A percentile compares a stretch with the other conserved stretches of the same genome.
Evolutionary conservation across 306 rosid species (phyloP).

Genomic region (Macrotyloma uniflorum): DNA sequence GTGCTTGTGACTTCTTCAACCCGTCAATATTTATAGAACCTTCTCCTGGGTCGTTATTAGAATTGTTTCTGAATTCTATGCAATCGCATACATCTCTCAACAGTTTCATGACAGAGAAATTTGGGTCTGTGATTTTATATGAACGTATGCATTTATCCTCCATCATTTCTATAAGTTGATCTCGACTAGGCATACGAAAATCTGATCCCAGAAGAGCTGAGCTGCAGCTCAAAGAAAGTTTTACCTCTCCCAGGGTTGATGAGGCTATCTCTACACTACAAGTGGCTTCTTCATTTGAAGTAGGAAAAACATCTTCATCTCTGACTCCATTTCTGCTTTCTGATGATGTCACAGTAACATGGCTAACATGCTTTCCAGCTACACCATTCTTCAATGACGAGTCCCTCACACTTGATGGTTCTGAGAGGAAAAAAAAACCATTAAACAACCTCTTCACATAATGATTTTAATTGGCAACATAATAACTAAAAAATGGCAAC

Average conservation of each 20-base stretch:
- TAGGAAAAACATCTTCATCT: slow-evolving; percentile 37
- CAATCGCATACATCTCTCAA: slow-evolving; percentile 83
- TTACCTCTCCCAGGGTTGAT: slow-evolving; percentile 82
- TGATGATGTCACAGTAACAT: slow-evolving; percentile 40
- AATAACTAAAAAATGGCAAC: not conserved
- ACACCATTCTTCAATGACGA: slow-evolving; percentile 39
- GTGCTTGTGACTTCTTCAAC: slow-evolving; percentile 44
- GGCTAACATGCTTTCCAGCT: slow-evolving; percentile 44
- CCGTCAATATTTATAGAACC: slow-evolving; percentile 49
- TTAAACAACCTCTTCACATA: slow-evolving; percentile 2
- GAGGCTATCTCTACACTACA: slow-evolving; percentile 72
- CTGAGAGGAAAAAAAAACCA: slow-evolving; percentile 38
- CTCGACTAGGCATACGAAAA: slow-evolving; percentile 72
- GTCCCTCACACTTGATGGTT: slow-evolving; percentile 38
- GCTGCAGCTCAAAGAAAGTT: slow-evolving; percentile 76
- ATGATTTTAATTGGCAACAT: slow-evolving; percentile 2
- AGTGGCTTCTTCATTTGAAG: slow-evolving; percentile 45
- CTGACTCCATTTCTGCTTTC: slow-evolving; percentile 31
- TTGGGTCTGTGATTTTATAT: slow-evolving; percentile 81
- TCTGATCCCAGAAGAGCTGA: slow-evolving; percentile 61
- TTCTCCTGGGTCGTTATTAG: slow-evolving; percentile 64
- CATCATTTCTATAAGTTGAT: slow-evolving; percentile 66
- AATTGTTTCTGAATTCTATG: slow-evolving; percentile 67
- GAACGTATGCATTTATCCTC: slow-evolving; percentile 80
- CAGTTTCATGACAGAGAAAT: slow-evolving; percentile 71